phyloP scores from a whole-genome alignment of 1,284 basidiomycete genomes.

The Puccinia polysora region DNA sequence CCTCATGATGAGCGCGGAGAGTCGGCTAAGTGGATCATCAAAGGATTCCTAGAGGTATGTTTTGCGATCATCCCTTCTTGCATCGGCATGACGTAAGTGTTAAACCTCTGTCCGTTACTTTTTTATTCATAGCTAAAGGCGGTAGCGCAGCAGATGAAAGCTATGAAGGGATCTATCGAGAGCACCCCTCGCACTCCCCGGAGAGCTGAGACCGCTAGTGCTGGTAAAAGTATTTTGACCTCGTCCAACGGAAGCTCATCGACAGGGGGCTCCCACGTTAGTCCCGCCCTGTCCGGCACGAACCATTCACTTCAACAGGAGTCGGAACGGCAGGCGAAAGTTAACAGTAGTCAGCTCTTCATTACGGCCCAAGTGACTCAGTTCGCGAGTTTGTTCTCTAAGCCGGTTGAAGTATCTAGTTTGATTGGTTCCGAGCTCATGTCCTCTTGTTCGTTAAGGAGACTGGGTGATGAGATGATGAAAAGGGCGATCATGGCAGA shows the following conservation, averaged over 20 bases:
- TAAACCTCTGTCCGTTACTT: too few species aligned
- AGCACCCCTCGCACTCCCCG: slow-evolving; percentile 9
- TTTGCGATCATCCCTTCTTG: neutral
- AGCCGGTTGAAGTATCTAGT: slow-evolving; percentile 4
- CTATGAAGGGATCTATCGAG: neutral
- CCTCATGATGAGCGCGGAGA: neutral
- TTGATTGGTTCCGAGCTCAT: slow-evolving; percentile 18
- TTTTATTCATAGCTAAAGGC: slow-evolving; percentile 5
- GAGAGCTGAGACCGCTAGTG: neutral
- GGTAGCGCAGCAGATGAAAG: slow-evolving; percentile 14
- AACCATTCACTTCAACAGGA: slow-evolving; percentile 11
- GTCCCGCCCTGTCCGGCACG: neutral
- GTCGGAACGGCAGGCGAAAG: slow-evolving; percentile 13
- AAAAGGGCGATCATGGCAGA: slow-evolving; percentile 14
- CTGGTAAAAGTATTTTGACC: neutral
- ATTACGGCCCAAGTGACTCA: neutral
- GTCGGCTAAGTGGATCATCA: slow-evolving; percentile 19
- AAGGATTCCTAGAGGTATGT: slow-evolving; percentile 28
- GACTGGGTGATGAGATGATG: slow-evolving; percentile 26
- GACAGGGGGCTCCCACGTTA: too few species aligned
- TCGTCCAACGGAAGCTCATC: slow-evolving; percentile 16
- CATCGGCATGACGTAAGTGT: neutral
- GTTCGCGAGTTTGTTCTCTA: slow-evolving; percentile 1
- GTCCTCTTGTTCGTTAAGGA: slow-evolving; percentile 8
- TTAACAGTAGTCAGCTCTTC: slow-evolving; percentile 11